phyloP scores from a whole-genome alignment of 1,139 yeast genomes.

The Geotrichum cucujoidarum region DNA sequence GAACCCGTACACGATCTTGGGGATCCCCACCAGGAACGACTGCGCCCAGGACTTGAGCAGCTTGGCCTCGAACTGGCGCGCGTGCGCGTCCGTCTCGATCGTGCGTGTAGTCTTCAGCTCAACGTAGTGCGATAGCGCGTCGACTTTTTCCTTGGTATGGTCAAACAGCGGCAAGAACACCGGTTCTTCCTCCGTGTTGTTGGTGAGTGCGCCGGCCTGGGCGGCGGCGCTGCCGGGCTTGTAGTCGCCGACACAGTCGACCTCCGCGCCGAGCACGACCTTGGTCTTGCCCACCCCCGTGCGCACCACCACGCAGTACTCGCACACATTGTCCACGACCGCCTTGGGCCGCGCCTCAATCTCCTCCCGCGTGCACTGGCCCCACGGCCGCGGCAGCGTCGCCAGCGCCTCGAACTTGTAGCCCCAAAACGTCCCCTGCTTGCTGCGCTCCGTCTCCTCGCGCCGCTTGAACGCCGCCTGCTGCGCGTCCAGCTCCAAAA shows the following conservation, averaged over 20 bases:
- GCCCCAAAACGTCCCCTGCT: slow-evolving; percentile 40
- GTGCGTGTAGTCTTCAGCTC: slow-evolving; percentile 73
- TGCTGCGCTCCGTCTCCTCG: slow-evolving; percentile 26
- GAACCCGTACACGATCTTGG: slow-evolving; percentile 76
- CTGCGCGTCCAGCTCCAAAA: slow-evolving; percentile 59
- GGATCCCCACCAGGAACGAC: slow-evolving; percentile 79
- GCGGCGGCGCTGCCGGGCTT: slow-evolving; percentile 46
- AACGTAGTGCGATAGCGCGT: slow-evolving; percentile 53
- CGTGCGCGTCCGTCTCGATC: slow-evolving; percentile 50
- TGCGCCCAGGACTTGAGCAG: slow-evolving; percentile 87
- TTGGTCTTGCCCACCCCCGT: slow-evolving; percentile 77
- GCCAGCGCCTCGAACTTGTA: slow-evolving; percentile 81
- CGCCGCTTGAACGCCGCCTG: slow-evolving; percentile 22
- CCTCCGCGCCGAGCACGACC: slow-evolving; percentile 79
- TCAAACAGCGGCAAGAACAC: too few relatives aligned
- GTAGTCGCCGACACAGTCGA: slow-evolving; percentile 84
- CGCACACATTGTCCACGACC: slow-evolving; percentile 65
- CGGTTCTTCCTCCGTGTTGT: too few relatives aligned
- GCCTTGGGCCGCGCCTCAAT: slow-evolving; percentile 59
- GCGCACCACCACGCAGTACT: slow-evolving; percentile 69
- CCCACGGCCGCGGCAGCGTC: slow-evolving; percentile 74
- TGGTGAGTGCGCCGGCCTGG: neutral
- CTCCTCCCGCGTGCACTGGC: slow-evolving; percentile 54
- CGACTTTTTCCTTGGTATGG: slow-evolving; percentile 20
- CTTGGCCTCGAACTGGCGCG: slow-evolving; percentile 62